Percentiles rank a stretch among this genome's conserved stretches.
These are phyloP conservation scores for Neurospora terricola DNA, from an alignment of 495 filamentous ascomycete species.

Conservation along the genomic window DNA sequence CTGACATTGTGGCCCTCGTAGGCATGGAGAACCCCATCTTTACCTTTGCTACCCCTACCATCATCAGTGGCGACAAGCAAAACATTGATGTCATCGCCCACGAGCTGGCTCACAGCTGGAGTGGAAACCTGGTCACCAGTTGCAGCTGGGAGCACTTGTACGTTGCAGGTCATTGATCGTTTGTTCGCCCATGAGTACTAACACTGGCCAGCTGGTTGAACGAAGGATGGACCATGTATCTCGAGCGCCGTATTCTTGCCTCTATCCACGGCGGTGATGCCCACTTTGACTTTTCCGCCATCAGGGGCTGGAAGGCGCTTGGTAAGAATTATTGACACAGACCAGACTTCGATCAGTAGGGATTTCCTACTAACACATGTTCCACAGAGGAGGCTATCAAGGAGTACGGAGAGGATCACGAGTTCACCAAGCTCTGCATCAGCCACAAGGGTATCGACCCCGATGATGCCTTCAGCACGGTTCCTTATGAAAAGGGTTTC, in stretches of 20 bases:
- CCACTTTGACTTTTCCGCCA: slow-evolving; percentile 84
- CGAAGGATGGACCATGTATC: slow-evolving; percentile 91
- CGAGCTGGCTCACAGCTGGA: slow-evolving; percentile 86
- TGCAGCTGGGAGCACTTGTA: slow-evolving; percentile 90
- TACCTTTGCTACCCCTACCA: slow-evolving; percentile 87
- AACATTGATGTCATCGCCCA: slow-evolving; percentile 97
- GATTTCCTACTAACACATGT: background rate
- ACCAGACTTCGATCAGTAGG: background rate
- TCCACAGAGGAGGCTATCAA: slow-evolving; percentile 58
- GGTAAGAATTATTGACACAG: slow-evolving; percentile 21
- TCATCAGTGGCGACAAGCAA: slow-evolving; percentile 83
- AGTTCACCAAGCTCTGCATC: slow-evolving; percentile 84
- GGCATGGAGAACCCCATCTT: slow-evolving; percentile 95
- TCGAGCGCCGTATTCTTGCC: slow-evolving; percentile 69
- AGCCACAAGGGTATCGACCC: slow-evolving; percentile 85
- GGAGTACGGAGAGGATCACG: slow-evolving; percentile 67
- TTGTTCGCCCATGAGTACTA: slow-evolving; percentile 4
- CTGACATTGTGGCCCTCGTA: slow-evolving; percentile 11
- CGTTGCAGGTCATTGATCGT: slow-evolving; percentile 8
- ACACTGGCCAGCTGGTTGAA: slow-evolving; percentile 61
- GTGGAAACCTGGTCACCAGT: slow-evolving; percentile 84
- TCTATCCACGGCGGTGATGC: slow-evolving; percentile 60
- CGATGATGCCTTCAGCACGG: slow-evolving; percentile 84
- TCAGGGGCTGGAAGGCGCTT: slow-evolving; percentile 67
- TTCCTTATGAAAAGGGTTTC: slow-evolving; percentile 66